Conservation (phyloP, 225 moss, liverwort and hornwort species). For the Physcomitrellopsis africana region DNA sequence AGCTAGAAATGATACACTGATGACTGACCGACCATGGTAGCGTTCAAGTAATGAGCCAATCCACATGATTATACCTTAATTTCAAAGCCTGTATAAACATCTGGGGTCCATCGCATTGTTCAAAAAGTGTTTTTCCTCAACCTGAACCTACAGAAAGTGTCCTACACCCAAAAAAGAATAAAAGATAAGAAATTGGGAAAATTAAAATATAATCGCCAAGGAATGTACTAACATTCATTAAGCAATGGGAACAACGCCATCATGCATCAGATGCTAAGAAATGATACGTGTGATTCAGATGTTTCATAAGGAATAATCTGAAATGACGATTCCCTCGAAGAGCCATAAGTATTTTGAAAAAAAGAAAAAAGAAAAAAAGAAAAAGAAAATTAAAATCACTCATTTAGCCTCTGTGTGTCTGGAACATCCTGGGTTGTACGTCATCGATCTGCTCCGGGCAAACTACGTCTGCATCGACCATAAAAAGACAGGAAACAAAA, state of each 20-base stretch:
- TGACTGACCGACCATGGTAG: neutral
- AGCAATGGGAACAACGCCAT: conserved; percentile 45
- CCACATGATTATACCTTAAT: neutral
- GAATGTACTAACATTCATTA: conserved; percentile 34
- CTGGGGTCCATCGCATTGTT: conserved; percentile 11
- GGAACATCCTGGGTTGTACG: conserved; percentile 29
- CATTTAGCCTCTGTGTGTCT: conserved; percentile 31
- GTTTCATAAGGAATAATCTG: conserved; percentile 28
- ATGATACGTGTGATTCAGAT: conserved; percentile 32
- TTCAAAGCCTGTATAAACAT: conserved; percentile 19
- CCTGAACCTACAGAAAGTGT: conserved; percentile 1
- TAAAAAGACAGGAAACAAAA: neutral
- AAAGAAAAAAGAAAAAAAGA: too few relatives aligned
- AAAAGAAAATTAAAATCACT: conserved; percentile 13
- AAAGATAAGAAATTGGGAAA: neutral
- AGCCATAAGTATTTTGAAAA: conserved; percentile 23
- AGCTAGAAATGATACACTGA: neutral
- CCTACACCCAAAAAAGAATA: neutral
- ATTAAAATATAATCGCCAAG: too few relatives aligned
- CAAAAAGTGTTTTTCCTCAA: neutral
- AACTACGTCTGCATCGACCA: conserved; percentile 55
- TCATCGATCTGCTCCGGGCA: conserved; percentile 17
- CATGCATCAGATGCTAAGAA: conserved; percentile 29
- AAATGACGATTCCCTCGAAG: conserved; percentile 34
- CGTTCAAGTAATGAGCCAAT: neutral